Evolutionary conservation across 169 alveolate genomes (phyloP).

Genomic region (Plasmodium ovale): DNA sequence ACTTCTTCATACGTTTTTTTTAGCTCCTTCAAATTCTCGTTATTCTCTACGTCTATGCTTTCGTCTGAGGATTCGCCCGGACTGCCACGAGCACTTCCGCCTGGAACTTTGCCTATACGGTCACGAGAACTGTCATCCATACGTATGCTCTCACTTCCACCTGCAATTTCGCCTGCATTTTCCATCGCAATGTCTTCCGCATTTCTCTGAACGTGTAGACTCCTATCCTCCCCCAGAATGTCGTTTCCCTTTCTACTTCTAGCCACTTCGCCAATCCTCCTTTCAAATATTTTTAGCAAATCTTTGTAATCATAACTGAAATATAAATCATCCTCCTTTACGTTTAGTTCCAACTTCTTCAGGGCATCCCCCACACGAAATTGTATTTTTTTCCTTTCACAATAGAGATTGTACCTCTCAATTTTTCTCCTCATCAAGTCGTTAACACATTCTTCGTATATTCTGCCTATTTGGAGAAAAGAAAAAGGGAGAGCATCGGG

Average conservation of each 20-base stretch:
- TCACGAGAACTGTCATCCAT: not conserved
- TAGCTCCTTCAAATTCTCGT: slow-evolving; percentile 52
- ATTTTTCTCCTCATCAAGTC: slow-evolving; percentile 45
- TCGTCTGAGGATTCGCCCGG: too few relatives aligned
- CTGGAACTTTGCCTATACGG: too few relatives aligned
- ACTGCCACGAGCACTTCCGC: too few relatives aligned
- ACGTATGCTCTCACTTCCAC: not conserved
- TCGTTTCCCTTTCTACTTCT: not conserved
- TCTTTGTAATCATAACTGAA: slow-evolving; percentile 40
- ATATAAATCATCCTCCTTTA: slow-evolving; percentile 33
- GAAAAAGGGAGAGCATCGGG: not conserved
- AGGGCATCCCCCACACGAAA: slow-evolving; percentile 26
- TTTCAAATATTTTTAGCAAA: slow-evolving; percentile 23
- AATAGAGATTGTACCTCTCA: slow-evolving; percentile 32
- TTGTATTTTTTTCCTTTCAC: slow-evolving; percentile 18
- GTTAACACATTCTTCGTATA: slow-evolving; percentile 57
- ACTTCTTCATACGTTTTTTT: slow-evolving; percentile 58
- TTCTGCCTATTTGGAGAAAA: not conserved
- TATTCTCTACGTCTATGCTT: not conserved
- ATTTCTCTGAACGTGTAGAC: too few relatives aligned
- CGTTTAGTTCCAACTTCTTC: slow-evolving; percentile 7
- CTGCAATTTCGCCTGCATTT: too few relatives aligned
- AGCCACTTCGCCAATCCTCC: not conserved
- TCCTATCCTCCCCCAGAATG: not conserved
- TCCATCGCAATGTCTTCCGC: too few relatives aligned